Conservation (phyloP, 192 early-diverging fungal species). For the Backusella sp. region DNA sequence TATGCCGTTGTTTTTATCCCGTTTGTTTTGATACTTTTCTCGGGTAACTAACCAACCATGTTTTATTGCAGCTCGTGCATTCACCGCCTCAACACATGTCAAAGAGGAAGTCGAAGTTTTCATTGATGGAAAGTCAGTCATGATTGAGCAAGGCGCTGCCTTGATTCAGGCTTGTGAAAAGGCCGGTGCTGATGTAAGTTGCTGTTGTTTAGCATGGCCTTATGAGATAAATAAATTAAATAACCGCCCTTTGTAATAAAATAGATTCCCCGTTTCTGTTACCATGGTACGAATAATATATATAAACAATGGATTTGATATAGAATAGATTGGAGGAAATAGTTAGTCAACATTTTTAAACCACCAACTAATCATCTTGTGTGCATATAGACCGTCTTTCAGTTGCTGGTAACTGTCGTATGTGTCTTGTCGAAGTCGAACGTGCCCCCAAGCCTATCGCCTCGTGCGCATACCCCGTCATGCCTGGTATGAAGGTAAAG, state of each 20-base stretch:
- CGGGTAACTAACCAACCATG: not conserved
- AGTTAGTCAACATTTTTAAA: not conserved
- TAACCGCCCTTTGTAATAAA: not conserved
- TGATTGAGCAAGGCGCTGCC: slow-evolving; percentile 88
- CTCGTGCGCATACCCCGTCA: slow-evolving; percentile 96
- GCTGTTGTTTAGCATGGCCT: no score
- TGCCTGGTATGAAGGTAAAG: slow-evolving; percentile 96
- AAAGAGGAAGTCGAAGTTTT: slow-evolving; percentile 82
- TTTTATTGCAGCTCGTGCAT: slow-evolving; percentile 31
- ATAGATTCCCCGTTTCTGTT: slow-evolving; percentile 76
- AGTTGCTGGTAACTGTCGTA: slow-evolving; percentile 98
- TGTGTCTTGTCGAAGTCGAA: slow-evolving; percentile 99
- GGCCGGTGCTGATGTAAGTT: slow-evolving; percentile 73
- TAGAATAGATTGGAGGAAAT: no score
- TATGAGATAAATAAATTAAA: not conserved
- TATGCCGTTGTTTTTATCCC: slow-evolving; percentile 13
- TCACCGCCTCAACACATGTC: slow-evolving; percentile 43
- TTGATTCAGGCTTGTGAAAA: slow-evolving; percentile 98
- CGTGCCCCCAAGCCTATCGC: slow-evolving; percentile 94
- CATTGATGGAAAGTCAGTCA: slow-evolving; percentile 88
- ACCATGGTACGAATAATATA: slow-evolving; percentile 40
- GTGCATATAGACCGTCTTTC: slow-evolving; percentile 81
- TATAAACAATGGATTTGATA: not conserved
- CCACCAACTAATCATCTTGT: not conserved
- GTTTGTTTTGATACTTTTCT: not conserved